phyloP scores from a whole-genome alignment of 805 yeast species.

The Metschnikowia henanensis region DNA sequence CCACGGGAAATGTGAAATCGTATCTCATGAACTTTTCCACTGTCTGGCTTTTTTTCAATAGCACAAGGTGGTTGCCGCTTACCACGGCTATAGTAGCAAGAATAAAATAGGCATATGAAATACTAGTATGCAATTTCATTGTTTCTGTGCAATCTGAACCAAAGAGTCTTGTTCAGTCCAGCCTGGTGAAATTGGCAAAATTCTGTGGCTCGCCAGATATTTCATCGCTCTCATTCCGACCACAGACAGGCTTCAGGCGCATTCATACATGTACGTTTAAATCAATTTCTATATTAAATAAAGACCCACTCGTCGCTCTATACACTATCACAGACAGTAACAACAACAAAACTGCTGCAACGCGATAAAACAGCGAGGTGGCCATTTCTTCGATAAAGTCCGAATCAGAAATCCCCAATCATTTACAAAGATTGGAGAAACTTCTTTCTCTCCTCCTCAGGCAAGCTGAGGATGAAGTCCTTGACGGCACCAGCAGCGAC shows the following conservation, averaged over 20 bases:
- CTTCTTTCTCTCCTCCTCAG: slow-evolving; percentile 35
- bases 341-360: slow-evolving; percentile 12
- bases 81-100: slow-evolving; percentile 4
- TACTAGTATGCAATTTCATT: slow-evolving; percentile 3
- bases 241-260: slow-evolving; percentile 5
- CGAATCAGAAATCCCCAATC: neutral
- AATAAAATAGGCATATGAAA: slow-evolving; percentile 2
- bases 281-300: slow-evolving; percentile 6
- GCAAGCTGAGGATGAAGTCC: slow-evolving; percentile 33
- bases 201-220: no score
- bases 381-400: neutral
- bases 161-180: no score
- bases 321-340: neutral
- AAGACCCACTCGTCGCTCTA: slow-evolving; percentile 2
- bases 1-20: slow-evolving; percentile 36
- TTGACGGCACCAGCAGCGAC: slow-evolving; percentile 34
- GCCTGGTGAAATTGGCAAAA: no score
- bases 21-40: slow-evolving; percentile 48
- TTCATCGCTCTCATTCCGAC: slow-evolving; percentile 1
- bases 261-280: slow-evolving; percentile 6
- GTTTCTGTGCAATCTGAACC: slow-evolving; percentile 3
- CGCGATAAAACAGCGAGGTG: neutral
- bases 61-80: slow-evolving; percentile 42
- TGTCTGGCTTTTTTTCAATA: slow-evolving; percentile 50
- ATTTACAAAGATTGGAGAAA: slow-evolving; percentile 22